Evolutionary conservation across 2,329 filamentous ascomycete genomes (phyloP), one percentile per base, ranked within the genome.

Genomic region (Cryphonectria radicalis): DNA sequence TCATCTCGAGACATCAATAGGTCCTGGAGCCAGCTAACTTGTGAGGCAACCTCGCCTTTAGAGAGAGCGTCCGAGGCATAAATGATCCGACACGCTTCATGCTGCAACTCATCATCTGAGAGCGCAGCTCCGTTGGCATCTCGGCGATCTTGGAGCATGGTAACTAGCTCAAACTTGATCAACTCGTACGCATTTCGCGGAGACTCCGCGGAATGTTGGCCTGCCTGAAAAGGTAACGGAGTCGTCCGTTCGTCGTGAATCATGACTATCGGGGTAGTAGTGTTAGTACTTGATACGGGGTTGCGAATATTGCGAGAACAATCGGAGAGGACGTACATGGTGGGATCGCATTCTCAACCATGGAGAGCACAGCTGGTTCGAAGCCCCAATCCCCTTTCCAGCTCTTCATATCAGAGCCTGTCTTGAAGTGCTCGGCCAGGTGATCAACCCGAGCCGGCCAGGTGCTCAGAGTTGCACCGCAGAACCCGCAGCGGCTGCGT

Each of bases 301-400:
- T 22, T 42, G 37, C n/a, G 35, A 13, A n/a, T 25, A 17, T 32
- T 8, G 55, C 25, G 28, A 59, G 28, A 19, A 42, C n/a, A 3
- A 79, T 80, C 5, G 25, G 73, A 63, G 73, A 76, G 78, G 78
- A 74, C 86, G 83, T 85, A 89, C 88, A 91, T 66, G 89, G 89
- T 68, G 89, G 89, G 71, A 91, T 90, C 63, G 88, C 89, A 77
- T 91, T 91, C 79, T 91, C 89, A 76, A 91, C 86, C 83, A 90
- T 86, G 73, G 89, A 84, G 75, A 90, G 82, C 59, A 91, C 85
- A 50, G 87, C 85, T 40, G 82, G 81, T 69, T 91, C 89, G 73
- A 91, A 91, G 83, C 89, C 89, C 89, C 89, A 91, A 79, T 90
- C 89, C 82, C 89, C 89, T 83, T 90, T 89, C 89, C 89, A 91